Evolutionary conservation across 177 flowering plant genomes (phyloP).

Genomic region (Vitis hybrid): DNA sequence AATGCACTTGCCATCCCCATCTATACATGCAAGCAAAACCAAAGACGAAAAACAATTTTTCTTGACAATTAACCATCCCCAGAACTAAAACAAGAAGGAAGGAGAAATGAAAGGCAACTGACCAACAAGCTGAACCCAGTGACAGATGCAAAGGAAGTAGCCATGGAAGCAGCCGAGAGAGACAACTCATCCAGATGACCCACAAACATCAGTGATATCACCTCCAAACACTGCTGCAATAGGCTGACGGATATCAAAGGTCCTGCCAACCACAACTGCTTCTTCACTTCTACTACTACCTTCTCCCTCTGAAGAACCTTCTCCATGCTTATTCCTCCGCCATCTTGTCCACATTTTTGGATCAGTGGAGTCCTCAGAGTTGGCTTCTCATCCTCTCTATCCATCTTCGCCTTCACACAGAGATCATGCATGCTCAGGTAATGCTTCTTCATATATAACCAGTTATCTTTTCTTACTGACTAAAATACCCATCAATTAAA

Average conservation of each 20-base stretch:
- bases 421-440: not conserved
- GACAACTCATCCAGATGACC: slow-evolving; percentile 45
- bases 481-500: too few relatives aligned
- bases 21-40: slow-evolving; percentile 16
- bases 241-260: slow-evolving; percentile 30
- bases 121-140: slow-evolving; percentile 41
- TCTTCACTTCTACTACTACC: slow-evolving; percentile 34
- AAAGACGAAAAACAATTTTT: not conserved
- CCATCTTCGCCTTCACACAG: slow-evolving; percentile 10
- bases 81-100: not conserved
- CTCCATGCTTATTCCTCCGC: not conserved
- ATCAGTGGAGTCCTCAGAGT: slow-evolving; percentile 13
- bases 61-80: not conserved
- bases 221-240: slow-evolving; percentile 22
- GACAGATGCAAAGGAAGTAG: slow-evolving; percentile 40
- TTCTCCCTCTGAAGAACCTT: slow-evolving; percentile 2
- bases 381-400: slow-evolving; percentile 13
- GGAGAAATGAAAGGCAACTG: slow-evolving; percentile 8
- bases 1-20: slow-evolving; percentile 44
- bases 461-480: too few relatives aligned
- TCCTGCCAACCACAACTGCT: slow-evolving; percentile 41
- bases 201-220: slow-evolving; percentile 46
- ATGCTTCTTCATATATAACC: too few relatives aligned
- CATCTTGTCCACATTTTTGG: not conserved
- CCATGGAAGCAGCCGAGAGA: slow-evolving; percentile 43